Percentiles rank a stretch among this genome's conserved stretches.
These are phyloP conservation scores for Aeminium ludgeri DNA, from an alignment of 495 filamentous ascomycete genomes.

Conservation along the genomic window DNA sequence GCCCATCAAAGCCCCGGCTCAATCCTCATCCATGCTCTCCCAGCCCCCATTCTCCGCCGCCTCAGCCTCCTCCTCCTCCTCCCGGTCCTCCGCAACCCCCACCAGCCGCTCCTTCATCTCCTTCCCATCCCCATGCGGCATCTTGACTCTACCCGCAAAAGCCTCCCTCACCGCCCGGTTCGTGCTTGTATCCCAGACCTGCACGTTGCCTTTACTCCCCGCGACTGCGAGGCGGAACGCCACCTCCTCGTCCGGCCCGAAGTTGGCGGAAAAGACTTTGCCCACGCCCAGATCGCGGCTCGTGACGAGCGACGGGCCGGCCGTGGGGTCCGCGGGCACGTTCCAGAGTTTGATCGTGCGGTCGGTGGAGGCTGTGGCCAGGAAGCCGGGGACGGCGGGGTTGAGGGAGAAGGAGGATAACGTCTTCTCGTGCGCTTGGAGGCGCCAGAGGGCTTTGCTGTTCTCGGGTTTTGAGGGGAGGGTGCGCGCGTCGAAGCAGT, in stretches of 20 bases:
- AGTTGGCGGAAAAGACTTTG: conserved; percentile 79
- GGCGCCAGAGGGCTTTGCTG: conserved; percentile 74
- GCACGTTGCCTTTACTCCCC: conserved; percentile 83
- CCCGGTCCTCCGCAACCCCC: conserved; percentile 47
- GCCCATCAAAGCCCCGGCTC: too few species aligned
- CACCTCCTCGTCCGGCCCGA: conserved; percentile 77
- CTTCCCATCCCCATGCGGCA: conserved; percentile 29
- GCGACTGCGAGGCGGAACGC: conserved; percentile 83
- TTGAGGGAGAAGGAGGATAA: conserved; percentile 95
- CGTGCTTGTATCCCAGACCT: conserved; percentile 93
- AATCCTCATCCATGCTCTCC: conserved; percentile 76
- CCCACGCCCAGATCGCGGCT: conserved; percentile 82
- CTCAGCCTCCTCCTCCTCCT: conserved; percentile 36
- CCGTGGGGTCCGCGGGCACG: conserved; percentile 37
- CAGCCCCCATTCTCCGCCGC: conserved; percentile 42
- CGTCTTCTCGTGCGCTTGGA: conserved; percentile 88
- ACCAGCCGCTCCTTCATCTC: conserved; percentile 63
- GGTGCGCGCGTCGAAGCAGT: conserved; percentile 67
- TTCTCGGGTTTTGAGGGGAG: conserved; percentile 48
- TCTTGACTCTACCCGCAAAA: conserved; percentile 58
- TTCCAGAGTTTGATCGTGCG: conserved; percentile 97
- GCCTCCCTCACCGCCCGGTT: conserved; percentile 75
- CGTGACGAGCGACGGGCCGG: conserved; percentile 54
- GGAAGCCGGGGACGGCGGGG: conserved; percentile 68
- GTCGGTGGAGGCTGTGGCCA: conserved; percentile 83